phyloP scores from a whole-genome alignment of 495 filamentous ascomycete species.

The Podospora conica region DNA sequence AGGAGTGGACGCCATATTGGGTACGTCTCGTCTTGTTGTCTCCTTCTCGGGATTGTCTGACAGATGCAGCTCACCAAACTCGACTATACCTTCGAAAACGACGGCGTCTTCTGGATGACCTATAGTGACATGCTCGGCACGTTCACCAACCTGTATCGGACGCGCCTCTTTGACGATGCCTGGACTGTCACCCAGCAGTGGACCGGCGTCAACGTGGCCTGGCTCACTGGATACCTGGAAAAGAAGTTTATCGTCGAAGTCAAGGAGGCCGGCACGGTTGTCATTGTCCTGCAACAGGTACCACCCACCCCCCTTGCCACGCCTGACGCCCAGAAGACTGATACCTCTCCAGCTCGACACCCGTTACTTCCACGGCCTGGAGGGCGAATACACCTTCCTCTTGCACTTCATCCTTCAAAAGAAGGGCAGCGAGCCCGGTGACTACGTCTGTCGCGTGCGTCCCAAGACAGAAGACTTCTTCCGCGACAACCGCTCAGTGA shows the following conservation, averaged over 20 bases:
- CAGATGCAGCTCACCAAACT: slow-evolving; percentile 47
- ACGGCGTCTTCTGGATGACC: slow-evolving; percentile 49
- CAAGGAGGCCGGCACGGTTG: slow-evolving; percentile 49
- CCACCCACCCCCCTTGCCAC: background rate
- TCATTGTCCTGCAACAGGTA: slow-evolving; percentile 60
- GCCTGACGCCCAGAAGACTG: background rate
- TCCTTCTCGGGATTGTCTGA: background rate
- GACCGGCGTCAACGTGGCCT: slow-evolving; percentile 65
- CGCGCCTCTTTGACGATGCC: slow-evolving; percentile 60
- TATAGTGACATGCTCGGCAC: slow-evolving; percentile 56
- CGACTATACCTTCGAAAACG: slow-evolving; percentile 65
- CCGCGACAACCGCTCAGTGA: slow-evolving; percentile 56
- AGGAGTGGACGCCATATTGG: slow-evolving; percentile 72
- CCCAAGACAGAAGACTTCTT: slow-evolving; percentile 22
- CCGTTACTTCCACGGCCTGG: slow-evolving; percentile 63
- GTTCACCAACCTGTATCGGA: slow-evolving; percentile 65
- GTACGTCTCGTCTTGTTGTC: background rate
- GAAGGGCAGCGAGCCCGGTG: slow-evolving; percentile 55
- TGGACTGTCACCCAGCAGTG: slow-evolving; percentile 63
- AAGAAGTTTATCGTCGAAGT: slow-evolving; percentile 59
- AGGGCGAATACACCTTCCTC: slow-evolving; percentile 60
- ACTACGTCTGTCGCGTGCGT: slow-evolving; percentile 62
- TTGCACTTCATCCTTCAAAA: slow-evolving; percentile 66
- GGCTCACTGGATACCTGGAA: slow-evolving; percentile 64
- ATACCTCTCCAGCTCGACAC: slow-evolving; percentile 46